Evolutionary conservation across 345 rosid genomes (phyloP).

Genomic region (Psidium friedrichsthalianum): DNA sequence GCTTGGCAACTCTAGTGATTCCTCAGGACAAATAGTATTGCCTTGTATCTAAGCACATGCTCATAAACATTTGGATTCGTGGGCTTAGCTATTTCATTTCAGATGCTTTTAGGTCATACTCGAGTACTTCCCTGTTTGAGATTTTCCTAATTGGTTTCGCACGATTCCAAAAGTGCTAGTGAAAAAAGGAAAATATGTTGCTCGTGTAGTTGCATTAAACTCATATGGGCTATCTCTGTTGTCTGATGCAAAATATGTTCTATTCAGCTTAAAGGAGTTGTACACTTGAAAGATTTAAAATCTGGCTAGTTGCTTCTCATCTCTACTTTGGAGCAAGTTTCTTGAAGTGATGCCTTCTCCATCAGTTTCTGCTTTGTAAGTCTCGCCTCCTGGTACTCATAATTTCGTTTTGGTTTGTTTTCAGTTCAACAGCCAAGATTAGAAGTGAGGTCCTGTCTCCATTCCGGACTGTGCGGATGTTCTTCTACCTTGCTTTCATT

Average conservation of each 20-base stretch:
- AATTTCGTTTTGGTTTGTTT: constrained; percentile 4
- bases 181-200: not conserved
- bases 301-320: not conserved
- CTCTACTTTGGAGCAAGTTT: constrained; percentile 6
- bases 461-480: constrained; percentile 86
- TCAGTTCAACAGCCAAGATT: constrained; percentile 71
- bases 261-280: not conserved
- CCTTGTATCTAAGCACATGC: not conserved
- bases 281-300: not conserved
- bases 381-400: constrained; percentile 12
- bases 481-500: constrained; percentile 81
- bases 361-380: constrained; percentile 16
- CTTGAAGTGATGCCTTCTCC: constrained; percentile 7
- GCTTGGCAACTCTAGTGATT: not conserved
- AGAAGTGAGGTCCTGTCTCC: constrained; percentile 91
- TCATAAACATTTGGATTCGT: not conserved
- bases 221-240: not conserved
- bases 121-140: not conserved
- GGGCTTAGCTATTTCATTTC: not conserved
- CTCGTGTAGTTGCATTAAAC: not conserved
- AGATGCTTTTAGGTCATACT: not conserved
- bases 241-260: not conserved
- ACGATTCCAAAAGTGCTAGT: not conserved
- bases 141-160: not conserved
- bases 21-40: not conserved